These are phyloP conservation scores for Penicillium manginii DNA, from an alignment of 495 filamentous ascomycete genomes.

Conservation along the genomic window DNA sequence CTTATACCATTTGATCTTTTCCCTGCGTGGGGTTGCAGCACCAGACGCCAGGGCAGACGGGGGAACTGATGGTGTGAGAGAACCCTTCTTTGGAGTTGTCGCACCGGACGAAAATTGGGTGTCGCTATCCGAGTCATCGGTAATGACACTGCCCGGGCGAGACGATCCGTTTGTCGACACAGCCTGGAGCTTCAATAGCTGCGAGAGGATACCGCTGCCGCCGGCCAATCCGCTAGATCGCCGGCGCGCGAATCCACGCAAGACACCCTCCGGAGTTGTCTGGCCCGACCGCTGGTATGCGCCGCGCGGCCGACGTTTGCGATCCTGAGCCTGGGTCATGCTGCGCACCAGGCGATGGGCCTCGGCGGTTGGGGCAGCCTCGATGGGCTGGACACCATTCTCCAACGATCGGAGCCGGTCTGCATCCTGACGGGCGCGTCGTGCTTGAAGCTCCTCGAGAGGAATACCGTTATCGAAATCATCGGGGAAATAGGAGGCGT, in stretches of 20 bases:
- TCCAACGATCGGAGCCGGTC: constrained; percentile 24
- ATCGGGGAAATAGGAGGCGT: constrained; percentile 38
- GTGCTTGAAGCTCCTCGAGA: constrained; percentile 26
- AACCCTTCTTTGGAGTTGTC: constrained; percentile 39
- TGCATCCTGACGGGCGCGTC: constrained; percentile 24
- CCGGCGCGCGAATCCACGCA: constrained; percentile 37
- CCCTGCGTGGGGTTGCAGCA: constrained; percentile 58
- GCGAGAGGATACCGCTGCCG: constrained; percentile 45
- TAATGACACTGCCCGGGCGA: constrained; percentile 39
- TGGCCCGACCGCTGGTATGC: constrained; percentile 45
- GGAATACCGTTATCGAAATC: constrained; percentile 36
- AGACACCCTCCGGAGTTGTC: constrained; percentile 40
- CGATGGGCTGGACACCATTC: constrained; percentile 22
- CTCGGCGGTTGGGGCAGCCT: constrained; percentile 39
- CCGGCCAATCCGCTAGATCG: constrained; percentile 25
- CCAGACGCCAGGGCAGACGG: constrained; percentile 45
- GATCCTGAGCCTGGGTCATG: constrained; percentile 38
- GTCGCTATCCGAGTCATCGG: constrained; percentile 47
- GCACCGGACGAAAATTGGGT: constrained; percentile 41
- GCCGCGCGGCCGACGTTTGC: constrained; percentile 37
- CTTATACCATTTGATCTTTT: constrained; percentile 69
- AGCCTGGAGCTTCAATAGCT: constrained; percentile 45
- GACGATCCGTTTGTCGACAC: constrained; percentile 28
- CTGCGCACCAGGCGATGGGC: constrained; percentile 49
- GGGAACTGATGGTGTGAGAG: constrained; percentile 21